phyloP scores from a whole-genome alignment of 139 green algal genomes.

The Coelastrella sp. region DNA sequence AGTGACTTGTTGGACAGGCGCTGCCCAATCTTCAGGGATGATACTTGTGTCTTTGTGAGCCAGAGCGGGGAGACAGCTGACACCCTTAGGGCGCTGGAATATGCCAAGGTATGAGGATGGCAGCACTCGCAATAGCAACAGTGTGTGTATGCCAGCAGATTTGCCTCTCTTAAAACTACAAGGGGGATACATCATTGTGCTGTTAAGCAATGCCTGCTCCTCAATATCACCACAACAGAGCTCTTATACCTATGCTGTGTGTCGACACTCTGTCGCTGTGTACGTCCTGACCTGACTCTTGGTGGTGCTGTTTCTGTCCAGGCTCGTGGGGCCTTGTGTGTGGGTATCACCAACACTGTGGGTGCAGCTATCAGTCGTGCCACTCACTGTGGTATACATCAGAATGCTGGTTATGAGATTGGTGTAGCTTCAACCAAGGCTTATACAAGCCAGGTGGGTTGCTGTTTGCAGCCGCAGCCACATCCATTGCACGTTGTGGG shows the following conservation, averaged over 20 bases:
- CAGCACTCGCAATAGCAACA: neutral
- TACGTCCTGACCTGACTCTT: neutral
- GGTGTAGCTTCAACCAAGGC: conserved; percentile 97
- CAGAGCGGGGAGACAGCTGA: conserved; percentile 97
- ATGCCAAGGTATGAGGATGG: conserved; percentile 69
- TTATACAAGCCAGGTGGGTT: conserved; percentile 73
- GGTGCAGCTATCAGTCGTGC: conserved; percentile 87
- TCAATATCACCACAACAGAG: too few species aligned
- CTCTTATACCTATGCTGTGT: too few species aligned
- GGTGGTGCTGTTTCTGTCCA: conserved; percentile 38
- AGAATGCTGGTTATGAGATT: conserved; percentile 98
- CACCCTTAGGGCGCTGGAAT: conserved; percentile 91
- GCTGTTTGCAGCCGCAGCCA: too few species aligned
- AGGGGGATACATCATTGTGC: too few species aligned
- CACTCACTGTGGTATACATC: conserved; percentile 95
- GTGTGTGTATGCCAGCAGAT: too few species aligned
- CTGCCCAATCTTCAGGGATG: conserved; percentile 92
- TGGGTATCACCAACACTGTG: conserved; percentile 99
- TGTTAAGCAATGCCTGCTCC: too few species aligned
- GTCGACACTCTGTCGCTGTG: neutral
- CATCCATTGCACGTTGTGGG: too few species aligned
- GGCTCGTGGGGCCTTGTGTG: conserved; percentile 88
- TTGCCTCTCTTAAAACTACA: too few species aligned
- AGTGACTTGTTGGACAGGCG: conserved; percentile 92
- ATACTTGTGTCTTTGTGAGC: conserved; percentile 94